Evolutionary conservation across 257 asterid species (phyloP), one percentile per base, ranked within the genome.

Genomic region (Solanum habrochaites): DNA sequence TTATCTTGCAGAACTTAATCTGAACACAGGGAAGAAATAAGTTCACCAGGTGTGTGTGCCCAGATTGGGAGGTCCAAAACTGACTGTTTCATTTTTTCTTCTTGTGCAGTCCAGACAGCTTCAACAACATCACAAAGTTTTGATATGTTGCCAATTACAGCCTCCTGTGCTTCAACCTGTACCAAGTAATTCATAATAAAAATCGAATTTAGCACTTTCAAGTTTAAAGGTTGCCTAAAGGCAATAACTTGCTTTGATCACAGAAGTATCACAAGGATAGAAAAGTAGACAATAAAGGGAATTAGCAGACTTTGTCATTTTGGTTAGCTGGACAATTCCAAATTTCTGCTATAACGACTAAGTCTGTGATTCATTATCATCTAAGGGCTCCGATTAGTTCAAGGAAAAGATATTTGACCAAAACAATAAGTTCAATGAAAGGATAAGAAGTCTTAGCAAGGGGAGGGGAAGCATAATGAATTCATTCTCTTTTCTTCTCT

Each of bases 81-180:
- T 80, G 88, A 88, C 83, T 89, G 91, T 88, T 87, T 92, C 83
- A 89, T 25, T 67, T 93, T 92, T 67, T 93, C 95, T 84, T 94
- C 96, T 60, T 92, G 88, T 14, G 90, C 92, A 82, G 83, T 92
- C 89, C 94, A 94, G 87, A 93, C 82, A 67, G 88, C 91, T 75
- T 92, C 97, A 11, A 94, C 96, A 49, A 91, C 64, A 80, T 93
- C 97, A 66, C 98, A 95, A 49, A 94, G 87, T 40, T 90, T 91
- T 8, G 95, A 87, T 37, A 89, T 83, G 42, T 90, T 88, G 70
- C 83, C 75, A 49, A 96, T 92, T 69, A 92, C 82, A 2, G 90
- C 94, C 85, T 92, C 98, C 86, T 96, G 96, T 6, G 91, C 93
- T 89, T 96, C 97, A 52, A 91, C 93, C 99, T 96, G 75, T 39